Evolutionary conservation across 805 yeast genomes (phyloP), one percentile per base, ranked within the genome.

Genomic region (Saccharomyces paradoxus): DNA sequence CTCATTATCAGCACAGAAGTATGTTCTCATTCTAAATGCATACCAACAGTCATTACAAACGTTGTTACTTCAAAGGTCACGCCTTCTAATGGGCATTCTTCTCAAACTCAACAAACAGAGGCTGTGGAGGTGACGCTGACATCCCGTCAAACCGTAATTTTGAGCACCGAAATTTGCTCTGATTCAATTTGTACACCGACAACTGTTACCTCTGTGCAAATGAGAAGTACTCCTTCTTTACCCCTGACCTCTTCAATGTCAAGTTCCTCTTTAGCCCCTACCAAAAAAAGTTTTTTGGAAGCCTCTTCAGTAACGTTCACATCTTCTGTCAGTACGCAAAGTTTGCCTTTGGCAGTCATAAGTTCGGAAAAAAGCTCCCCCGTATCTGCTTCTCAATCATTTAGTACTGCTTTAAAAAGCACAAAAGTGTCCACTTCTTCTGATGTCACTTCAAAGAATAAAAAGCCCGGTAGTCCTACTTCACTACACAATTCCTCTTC

Each of bases 161-260:
- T 61, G 7, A 54, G 62, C 1, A 60, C 63, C 8, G 58, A 59
- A 53, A 59, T 59, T 9, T 59, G 62, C 46, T 53, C 56, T 6
- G 31, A 56, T 27, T 9, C 50, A 26, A 32, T 50, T 13, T 60
- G 63, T 24, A 21, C 52, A 7, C 12, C 32, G 12, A 50, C 53
- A 17, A 24, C 17, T 7, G 7, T 37, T 37, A 37, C 44, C 1
- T 37, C 44, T 6, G 24, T 17, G 22, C 22, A 3, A 37, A 17
- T 3, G 12, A 17, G 22, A 37, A 17, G 24, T 37, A 37, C 12
- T 17, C 44, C 44, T 7, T 10, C 24, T 17, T 8, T 4, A 17
- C 6, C 12, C 13, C 9, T 10, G 3, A 10, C 17, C 4, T 37
- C 24, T 7, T 37, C 44, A 21, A 10, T 3, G 22, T 17, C 44